Percentiles rank a stretch among this genome's conserved stretches.
phyloP scores from a whole-genome alignment of 208 protist species.

The Leishmania major region DNA sequence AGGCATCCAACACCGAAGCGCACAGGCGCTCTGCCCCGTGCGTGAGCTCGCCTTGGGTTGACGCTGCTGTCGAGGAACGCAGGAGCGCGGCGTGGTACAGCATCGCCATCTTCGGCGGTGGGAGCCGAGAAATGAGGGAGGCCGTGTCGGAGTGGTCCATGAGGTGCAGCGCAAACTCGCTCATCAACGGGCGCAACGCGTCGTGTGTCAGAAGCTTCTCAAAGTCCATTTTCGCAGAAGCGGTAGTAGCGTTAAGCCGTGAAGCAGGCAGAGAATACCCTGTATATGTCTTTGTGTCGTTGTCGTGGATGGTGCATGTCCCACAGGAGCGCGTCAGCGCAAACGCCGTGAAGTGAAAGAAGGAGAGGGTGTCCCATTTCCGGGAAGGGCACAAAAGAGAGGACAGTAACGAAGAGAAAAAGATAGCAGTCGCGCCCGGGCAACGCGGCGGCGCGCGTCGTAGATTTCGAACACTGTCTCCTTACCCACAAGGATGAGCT shows the following conservation, averaged over 20 bases:
- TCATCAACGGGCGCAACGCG: constrained; percentile 25
- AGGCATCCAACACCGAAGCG: constrained; percentile 15
- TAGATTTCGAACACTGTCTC: neutral
- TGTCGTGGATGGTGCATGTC: neutral
- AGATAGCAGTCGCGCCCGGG: neutral
- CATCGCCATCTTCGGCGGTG: constrained; percentile 23
- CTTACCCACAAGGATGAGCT: neutral
- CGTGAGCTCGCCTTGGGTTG: neutral
- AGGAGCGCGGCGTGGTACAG: constrained; percentile 37
- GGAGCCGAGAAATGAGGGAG: constrained; percentile 21
- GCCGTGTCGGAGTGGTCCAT: constrained; percentile 28
- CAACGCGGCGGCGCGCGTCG: neutral
- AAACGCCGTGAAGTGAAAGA: neutral
- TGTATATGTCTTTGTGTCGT: neutral
- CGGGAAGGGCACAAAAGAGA: neutral
- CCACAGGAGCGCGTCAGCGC: neutral
- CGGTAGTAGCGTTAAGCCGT: neutral
- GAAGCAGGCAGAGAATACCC: neutral
- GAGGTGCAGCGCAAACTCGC: constrained; percentile 26
- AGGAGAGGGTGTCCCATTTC: neutral
- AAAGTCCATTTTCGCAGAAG: constrained; percentile 19
- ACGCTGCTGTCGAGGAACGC: neutral
- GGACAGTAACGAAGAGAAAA: neutral
- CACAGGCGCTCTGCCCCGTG: constrained; percentile 21
- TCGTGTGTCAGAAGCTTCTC: constrained; percentile 22